Evolutionary conservation across 192 early-diverging fungal genomes (phyloP), one percentile per base, ranked within the genome.

Genomic region (Phycomyces nitens): DNA sequence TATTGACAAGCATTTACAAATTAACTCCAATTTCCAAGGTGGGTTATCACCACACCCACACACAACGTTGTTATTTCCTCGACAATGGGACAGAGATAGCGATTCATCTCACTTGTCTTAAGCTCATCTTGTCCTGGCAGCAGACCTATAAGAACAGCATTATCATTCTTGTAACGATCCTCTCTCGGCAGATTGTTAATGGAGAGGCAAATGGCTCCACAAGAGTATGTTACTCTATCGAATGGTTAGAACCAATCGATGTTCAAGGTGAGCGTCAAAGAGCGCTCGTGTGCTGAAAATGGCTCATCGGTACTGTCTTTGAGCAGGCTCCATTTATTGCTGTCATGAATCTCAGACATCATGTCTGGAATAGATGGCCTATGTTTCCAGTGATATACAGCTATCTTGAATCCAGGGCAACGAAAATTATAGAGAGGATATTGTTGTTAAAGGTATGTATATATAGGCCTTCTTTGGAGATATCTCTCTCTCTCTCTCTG

Each of bases 141-240:
- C 5, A 60, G 14, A 1, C 59, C 42, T 7, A 60, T 3, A 20
- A 60, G 15, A 8, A 60, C n/a, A 0, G 47, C 12, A 50, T 60
- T 60, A 3, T 11, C 38, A 0, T 24, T 16, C 18, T 49, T 49
- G 47, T 47, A 60, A 0, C 59, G 40, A 3, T 43, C 59, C 21
- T 44, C 59, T 1, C 59, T 16, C 9, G 59, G 59, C 20, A 60
- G 41, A 21, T 60, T 43, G 16, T 60, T 60, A 26, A 60, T 5
- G 0, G 26, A 18, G 1, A 60, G n/a, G 16, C 22, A 61, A 3
- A 61, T 47, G 0, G 59, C 59, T 24, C 42, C 59, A 50, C 15
- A 22, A 2, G 44, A 49, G 18, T 49, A 49, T 20, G 12, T 3
- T 18, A 14, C 18, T 18, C 11, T 20, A 26, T 7, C 21, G 42